Percentiles rank a stretch among this genome's conserved stretches.
Evolutionary conservation across 768 basidiomycete genomes (phyloP).

Genomic region (Daedaleopsis sinensis): DNA sequence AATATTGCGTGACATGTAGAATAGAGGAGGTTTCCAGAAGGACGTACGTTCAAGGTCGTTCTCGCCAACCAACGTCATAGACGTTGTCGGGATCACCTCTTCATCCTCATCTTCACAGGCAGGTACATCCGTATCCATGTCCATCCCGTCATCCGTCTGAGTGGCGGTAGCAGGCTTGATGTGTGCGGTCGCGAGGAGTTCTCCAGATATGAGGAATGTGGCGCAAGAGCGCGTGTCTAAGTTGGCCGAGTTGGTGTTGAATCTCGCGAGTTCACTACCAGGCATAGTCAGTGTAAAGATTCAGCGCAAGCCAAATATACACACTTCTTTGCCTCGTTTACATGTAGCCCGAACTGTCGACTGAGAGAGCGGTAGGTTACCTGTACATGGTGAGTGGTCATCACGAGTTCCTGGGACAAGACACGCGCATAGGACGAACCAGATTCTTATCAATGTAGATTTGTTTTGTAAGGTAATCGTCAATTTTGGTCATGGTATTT

Average conservation of each 20-base stretch:
- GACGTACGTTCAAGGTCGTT: constrained; percentile 64
- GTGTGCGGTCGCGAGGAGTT: constrained; percentile 31
- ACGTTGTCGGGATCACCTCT: constrained; percentile 47
- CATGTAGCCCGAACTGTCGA: constrained; percentile 68
- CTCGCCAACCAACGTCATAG: constrained; percentile 64
- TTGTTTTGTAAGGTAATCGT: constrained; percentile 50
- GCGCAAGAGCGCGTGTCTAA: constrained; percentile 52
- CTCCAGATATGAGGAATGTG: constrained; percentile 75
- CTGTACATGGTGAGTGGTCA: constrained; percentile 37
- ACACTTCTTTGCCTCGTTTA: constrained; percentile 80
- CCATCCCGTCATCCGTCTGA: constrained; percentile 31
- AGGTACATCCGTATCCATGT: constrained; percentile 43
- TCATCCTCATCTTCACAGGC: constrained; percentile 38
- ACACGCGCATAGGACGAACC: constrained; percentile 31
- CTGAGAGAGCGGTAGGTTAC: constrained; percentile 82
- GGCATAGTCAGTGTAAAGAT: neutral
- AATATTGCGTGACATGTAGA: neutral
- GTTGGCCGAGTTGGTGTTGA: constrained; percentile 48
- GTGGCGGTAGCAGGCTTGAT: constrained; percentile 1
- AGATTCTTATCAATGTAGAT: constrained; percentile 46
- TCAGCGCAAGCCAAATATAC: constrained; percentile 15
- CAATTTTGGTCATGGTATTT: constrained; percentile 13
- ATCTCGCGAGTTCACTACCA: constrained; percentile 63
- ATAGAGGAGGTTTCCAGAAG: neutral
- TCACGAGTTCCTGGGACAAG: neutral